Conservation (phyloP, 306 rosid genomes). For the Biancaea sappan region DNA sequence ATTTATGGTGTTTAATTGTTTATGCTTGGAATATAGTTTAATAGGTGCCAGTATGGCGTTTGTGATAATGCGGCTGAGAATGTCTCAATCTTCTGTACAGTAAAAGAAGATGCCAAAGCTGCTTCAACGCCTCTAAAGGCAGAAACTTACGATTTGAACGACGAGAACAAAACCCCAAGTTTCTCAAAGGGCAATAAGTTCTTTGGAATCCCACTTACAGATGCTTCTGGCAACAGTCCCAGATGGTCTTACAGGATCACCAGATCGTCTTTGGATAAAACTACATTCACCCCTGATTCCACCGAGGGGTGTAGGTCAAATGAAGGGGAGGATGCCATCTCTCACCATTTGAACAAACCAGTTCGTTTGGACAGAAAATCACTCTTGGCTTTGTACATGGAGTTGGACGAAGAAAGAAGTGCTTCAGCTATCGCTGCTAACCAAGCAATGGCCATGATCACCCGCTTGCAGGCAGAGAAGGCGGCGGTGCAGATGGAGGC, state of each 20-base stretch:
- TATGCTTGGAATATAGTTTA: neutral
- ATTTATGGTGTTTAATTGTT: neutral
- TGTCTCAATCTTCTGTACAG: constrained; percentile 41
- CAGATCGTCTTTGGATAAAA: constrained; percentile 56
- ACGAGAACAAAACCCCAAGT: constrained; percentile 30
- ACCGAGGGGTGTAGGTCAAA: constrained; percentile 40
- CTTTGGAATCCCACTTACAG: constrained; percentile 72
- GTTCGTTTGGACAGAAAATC: constrained; percentile 81
- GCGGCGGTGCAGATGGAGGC: constrained; percentile 96
- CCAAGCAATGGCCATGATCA: constrained; percentile 98
- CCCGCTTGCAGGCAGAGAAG: constrained; percentile 80
- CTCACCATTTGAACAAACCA: constrained; percentile 57
- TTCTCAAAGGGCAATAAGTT: constrained; percentile 38
- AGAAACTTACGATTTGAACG: constrained; percentile 51
- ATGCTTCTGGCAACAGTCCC: constrained; percentile 72
- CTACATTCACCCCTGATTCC: constrained; percentile 51
- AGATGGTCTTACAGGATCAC: constrained; percentile 51
- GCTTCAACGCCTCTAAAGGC: constrained; percentile 45
- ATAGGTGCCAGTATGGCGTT: neutral
- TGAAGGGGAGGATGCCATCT: constrained; percentile 51
- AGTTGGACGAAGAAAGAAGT: constrained; percentile 90
- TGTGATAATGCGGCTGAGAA: neutral
- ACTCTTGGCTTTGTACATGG: constrained; percentile 82
- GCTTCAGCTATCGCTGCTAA: constrained; percentile 91
- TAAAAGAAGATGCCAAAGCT: constrained; percentile 56